A percentile compares a stretch with the other conserved stretches of the same genome.
phyloP scores from a whole-genome alignment of 2,329 filamentous ascomycete genomes.

The Neophaeococcomyces aloes region DNA sequence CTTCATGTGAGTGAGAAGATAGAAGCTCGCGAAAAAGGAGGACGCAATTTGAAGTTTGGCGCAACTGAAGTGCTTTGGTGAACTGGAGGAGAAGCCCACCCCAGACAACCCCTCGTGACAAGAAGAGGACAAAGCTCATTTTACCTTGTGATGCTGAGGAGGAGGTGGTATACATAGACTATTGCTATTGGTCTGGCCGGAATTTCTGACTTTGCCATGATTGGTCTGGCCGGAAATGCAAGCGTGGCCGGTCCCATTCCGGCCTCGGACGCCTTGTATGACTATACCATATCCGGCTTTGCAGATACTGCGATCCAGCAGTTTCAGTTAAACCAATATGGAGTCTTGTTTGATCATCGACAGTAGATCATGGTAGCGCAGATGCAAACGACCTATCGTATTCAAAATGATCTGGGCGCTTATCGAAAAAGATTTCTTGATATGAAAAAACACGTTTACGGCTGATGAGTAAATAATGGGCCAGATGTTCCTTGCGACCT shows the following conservation, averaged over 20 bases:
- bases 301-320: no score
- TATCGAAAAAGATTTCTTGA: no score
- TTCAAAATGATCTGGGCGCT: no score
- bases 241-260: constrained; percentile 1
- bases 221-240: constrained; percentile 16
- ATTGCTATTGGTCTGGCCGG: constrained; percentile 13
- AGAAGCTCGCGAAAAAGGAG: no score
- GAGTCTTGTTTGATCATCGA: no score
- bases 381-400: no score
- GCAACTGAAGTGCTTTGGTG: background rate
- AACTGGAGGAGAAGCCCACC: constrained; percentile 19
- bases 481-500: no score
- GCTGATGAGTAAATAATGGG: no score
- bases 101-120: constrained; percentile 7
- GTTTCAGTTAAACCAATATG: no score
- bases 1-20: no score
- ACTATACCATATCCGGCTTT: constrained; percentile 1
- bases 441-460: no score
- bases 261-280: constrained; percentile 6
- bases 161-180: constrained; percentile 13
- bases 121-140: background rate
- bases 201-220: constrained; percentile 11
- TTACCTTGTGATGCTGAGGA: background rate
- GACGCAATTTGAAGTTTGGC: background rate
- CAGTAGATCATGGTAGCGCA: no score